Conservation (phyloP, 495 filamentous ascomycete genomes). For the Aspergillus homomorphus region DNA sequence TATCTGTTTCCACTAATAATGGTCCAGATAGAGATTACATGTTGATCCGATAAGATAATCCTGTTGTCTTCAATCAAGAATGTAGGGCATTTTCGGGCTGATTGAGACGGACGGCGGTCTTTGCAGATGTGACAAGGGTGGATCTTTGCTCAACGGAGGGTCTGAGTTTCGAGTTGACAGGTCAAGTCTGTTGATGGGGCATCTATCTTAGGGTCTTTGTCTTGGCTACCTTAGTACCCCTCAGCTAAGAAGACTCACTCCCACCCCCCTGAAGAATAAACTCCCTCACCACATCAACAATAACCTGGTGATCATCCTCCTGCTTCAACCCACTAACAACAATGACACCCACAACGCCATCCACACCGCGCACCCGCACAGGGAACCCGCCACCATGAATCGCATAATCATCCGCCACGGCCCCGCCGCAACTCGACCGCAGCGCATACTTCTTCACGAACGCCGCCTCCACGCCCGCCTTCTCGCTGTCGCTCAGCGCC, state of each 20-base stretch:
- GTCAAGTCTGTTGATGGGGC: no score
- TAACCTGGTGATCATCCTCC: constrained; percentile 72
- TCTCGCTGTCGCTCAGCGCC: constrained; percentile 16
- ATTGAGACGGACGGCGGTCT: no score
- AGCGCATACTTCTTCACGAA: constrained; percentile 58
- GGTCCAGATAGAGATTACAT: no score
- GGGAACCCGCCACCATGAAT: constrained; percentile 75
- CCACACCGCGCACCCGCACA: constrained; percentile 64
- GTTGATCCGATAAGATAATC: no score
- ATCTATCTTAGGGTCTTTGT: no score
- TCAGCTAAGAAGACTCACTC: neutral
- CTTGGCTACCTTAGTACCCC: no score
- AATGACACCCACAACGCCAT: constrained; percentile 68
- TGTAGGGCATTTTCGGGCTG: no score
- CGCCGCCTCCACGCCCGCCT: constrained; percentile 49
- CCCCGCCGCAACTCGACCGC: constrained; percentile 36
- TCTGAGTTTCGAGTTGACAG: no score
- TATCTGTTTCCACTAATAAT: no score
- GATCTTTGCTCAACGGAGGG: no score
- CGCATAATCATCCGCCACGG: constrained; percentile 59
- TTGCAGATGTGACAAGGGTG: no score
- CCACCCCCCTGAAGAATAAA: constrained; percentile 27
- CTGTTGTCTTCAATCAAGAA: no score
- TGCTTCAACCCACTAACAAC: constrained; percentile 75
- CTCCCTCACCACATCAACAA: constrained; percentile 61